Conservation (phyloP, 2,329 filamentous ascomycete species). For the Xylaria digitata region DNA sequence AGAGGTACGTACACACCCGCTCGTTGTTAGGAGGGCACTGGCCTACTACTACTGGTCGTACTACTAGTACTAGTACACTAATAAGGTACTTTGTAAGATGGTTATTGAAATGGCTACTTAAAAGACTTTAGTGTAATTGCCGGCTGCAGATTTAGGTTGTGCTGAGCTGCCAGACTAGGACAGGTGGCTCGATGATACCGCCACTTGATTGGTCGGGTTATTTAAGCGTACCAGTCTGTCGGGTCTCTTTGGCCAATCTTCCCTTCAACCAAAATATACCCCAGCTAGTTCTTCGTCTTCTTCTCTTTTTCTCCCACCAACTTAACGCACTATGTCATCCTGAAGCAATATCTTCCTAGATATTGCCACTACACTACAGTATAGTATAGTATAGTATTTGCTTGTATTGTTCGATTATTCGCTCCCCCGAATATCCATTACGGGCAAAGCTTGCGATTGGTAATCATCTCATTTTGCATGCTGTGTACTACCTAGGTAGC, state of each 20-base stretch:
- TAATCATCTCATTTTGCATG: too few species aligned
- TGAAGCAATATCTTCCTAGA: constrained; percentile 10
- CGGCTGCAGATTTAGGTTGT: constrained; percentile 30
- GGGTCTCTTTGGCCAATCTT: constrained; percentile 26
- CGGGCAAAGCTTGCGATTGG: background rate
- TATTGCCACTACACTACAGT: background rate
- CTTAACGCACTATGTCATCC: constrained; percentile 16
- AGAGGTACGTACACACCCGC: background rate
- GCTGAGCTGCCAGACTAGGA: constrained; percentile 34
- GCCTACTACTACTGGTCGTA: too few species aligned
- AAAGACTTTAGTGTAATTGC: constrained; percentile 23
- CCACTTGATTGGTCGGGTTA: constrained; percentile 24
- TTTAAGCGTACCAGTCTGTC: constrained; percentile 37
- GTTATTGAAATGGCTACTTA: constrained; percentile 12
- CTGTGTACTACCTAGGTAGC: too few species aligned
- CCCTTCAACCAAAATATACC: constrained; percentile 2
- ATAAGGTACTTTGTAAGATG: background rate
- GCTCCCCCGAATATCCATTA: background rate
- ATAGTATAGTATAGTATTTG: background rate
- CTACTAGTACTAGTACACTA: too few species aligned
- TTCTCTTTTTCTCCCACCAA: background rate
- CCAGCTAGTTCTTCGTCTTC: background rate
- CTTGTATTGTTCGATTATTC: background rate
- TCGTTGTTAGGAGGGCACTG: background rate
- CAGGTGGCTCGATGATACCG: constrained; percentile 12